phyloP scores from a whole-genome alignment of 2,329 filamentous ascomycete species.

The Claviceps citrina region DNA sequence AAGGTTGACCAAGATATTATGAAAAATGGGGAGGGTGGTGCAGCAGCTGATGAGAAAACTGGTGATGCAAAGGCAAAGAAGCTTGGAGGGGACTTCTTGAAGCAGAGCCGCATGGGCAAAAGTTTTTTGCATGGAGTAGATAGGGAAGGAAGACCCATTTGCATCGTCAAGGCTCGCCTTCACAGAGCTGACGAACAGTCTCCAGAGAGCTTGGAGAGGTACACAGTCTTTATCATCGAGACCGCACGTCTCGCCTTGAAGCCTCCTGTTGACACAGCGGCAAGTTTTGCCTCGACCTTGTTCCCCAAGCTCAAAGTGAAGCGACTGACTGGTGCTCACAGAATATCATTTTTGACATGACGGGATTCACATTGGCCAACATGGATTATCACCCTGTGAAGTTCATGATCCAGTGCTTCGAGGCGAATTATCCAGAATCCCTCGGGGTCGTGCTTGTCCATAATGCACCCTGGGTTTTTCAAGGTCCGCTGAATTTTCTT shows the following conservation, averaged over 20 bases:
- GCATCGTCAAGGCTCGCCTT: conserved; percentile 66
- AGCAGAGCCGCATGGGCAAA: conserved; percentile 78
- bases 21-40: conserved; percentile 54
- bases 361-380: conserved; percentile 79
- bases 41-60: conserved; percentile 42
- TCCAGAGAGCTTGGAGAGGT: conserved; percentile 68
- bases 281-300: conserved; percentile 33
- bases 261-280: conserved; percentile 76
- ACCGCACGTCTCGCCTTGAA: conserved; percentile 72
- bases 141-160: conserved; percentile 72
- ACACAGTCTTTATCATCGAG: conserved; percentile 89
- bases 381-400: conserved; percentile 98
- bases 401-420: conserved; percentile 99
- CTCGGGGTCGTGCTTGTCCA: conserved; percentile 83
- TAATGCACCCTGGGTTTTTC: conserved; percentile 94
- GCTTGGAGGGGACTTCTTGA: conserved; percentile 59
- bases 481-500: conserved; percentile 40
- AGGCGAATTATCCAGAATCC: conserved; percentile 94
- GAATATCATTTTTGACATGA: conserved; percentile 95
- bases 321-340: conserved; percentile 19
- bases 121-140: conserved; percentile 82
- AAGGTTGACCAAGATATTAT: conserved; percentile 84
- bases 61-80: conserved; percentile 48
- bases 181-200: conserved; percentile 73
- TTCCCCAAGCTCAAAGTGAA: no score